Evolutionary conservation across 345 rosid species (phyloP).

Genomic region (Citrus hindsii): DNA sequence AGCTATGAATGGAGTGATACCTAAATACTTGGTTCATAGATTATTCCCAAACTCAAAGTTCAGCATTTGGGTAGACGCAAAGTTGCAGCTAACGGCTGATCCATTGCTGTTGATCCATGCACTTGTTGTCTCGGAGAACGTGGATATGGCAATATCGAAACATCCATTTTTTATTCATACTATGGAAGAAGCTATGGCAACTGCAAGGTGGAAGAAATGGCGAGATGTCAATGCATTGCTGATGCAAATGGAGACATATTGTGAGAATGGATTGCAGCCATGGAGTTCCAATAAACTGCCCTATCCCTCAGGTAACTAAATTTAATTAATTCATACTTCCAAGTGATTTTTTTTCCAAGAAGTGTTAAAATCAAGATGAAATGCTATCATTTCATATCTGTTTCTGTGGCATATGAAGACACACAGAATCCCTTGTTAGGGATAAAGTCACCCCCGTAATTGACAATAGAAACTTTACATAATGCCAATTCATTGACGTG

Average conservation of each 20-base stretch:
- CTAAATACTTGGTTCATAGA: constrained; percentile 76
- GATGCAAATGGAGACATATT: constrained; percentile 85
- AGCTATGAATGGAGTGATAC: constrained; percentile 87
- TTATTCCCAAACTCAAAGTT: constrained; percentile 78
- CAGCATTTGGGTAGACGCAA: constrained; percentile 87
- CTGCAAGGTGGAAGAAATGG: constrained; percentile 97
- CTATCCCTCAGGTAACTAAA: constrained; percentile 64
- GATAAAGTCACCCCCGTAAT: neutral
- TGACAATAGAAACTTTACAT: neutral
- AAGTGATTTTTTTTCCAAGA: neutral
- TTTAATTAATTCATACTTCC: neutral
- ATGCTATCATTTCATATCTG: neutral
- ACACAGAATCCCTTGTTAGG: neutral
- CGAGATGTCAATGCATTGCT: constrained; percentile 55
- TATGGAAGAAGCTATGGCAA: constrained; percentile 95
- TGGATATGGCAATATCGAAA: constrained; percentile 73
- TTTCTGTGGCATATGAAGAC: too few species aligned
- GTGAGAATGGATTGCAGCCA: constrained; percentile 82
- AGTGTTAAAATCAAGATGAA: too few species aligned
- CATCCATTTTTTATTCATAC: constrained; percentile 72
- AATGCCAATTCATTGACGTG: neutral
- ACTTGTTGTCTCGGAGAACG: constrained; percentile 41
- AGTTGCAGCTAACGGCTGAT: constrained; percentile 79
- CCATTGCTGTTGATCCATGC: constrained; percentile 75
- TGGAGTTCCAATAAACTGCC: constrained; percentile 64